These are phyloP conservation scores for Talaromyces pinophilus DNA, from an alignment of 2,329 filamentous ascomycete species.

Conservation along the genomic window DNA sequence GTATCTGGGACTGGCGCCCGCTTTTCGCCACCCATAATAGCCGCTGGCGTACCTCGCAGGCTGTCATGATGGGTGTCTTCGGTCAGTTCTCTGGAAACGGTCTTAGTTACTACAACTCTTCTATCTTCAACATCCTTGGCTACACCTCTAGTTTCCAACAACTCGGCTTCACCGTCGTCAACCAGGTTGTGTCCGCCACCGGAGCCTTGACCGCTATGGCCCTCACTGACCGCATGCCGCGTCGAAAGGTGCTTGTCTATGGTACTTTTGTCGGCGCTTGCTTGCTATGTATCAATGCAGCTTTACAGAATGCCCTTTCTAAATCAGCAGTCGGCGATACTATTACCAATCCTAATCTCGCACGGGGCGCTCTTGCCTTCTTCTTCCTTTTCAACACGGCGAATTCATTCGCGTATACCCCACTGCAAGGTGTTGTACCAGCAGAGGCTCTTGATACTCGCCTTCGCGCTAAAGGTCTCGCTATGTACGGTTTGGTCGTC, in stretches of 20 bases:
- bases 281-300: conserved; percentile 42
- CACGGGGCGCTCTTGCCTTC: conserved; percentile 44
- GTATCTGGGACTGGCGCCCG: conserved; percentile 52
- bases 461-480: conserved; percentile 21
- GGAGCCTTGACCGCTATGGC: conserved; percentile 49
- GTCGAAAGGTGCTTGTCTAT: conserved; percentile 49
- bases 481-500: conserved; percentile 21
- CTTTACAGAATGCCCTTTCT: conserved; percentile 27
- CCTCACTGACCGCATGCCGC: conserved; percentile 50
- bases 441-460: conserved; percentile 21
- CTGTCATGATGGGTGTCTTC: conserved; percentile 55
- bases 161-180: conserved; percentile 52
- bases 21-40: conserved; percentile 49
- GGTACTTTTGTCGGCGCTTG: conserved; percentile 41
- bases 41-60: conserved; percentile 53
- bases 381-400: conserved; percentile 46
- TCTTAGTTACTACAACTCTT: conserved; percentile 55
- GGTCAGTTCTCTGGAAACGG: conserved; percentile 56
- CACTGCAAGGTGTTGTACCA: conserved; percentile 29
- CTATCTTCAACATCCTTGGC: conserved; percentile 44
- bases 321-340: background rate
- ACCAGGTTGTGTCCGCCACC: conserved; percentile 50
- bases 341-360: conserved; percentile 32
- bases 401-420: conserved; percentile 46
- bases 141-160: conserved; percentile 37